Base-by-base conservation (phyloP, 495 filamentous ascomycete genomes). In the Umbilicaria muhlenbergii region DNA sequence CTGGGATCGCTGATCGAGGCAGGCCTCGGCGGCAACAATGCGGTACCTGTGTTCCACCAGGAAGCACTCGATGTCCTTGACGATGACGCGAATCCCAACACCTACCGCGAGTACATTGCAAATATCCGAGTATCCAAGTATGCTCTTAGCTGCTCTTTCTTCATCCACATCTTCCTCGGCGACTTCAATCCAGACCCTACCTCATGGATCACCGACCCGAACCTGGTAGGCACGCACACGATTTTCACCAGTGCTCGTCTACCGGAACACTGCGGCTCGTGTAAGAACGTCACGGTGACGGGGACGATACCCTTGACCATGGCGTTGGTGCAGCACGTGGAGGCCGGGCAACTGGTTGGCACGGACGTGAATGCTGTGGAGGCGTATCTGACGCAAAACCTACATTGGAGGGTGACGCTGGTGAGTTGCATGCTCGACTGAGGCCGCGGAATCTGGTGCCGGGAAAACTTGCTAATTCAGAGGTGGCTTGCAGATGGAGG, bases 101-200 rank as follows among this genome's bases (percentile, higher is more conserved):
- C 46, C 13, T 71, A 73, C 52, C 63, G 58, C 18, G 70, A 81
- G 51, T 82, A 77, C 68, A 63, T 73, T 11, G 66, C 68, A 42
- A 77, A 74, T 50, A 64, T 83, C 46, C 52, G 57, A 13, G 75
- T 75, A 12, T 56, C 61, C 18, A 75, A 75, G 44, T 68, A 68
- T 41, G 73, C 69, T 11, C 53, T 79, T 17, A 52, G 63, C 28
- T 65, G 66, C 11, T 65, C 70, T 0, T 75, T 71, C 51, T 68
- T 63, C 31, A 58, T 84, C 32, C 69, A 70, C 47, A 50, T 82
- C 36, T 83, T 81, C 58, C 44, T 80, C 10, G 75, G 77, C 6
- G 55, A 61, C 1, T 56, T 63, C 8, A 58, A 60, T 11, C 32
- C 42, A 3, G 62, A 77, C 38, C 47, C 63, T 0, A 43, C 44